phyloP scores from a whole-genome alignment of 768 basidiomycete species.

The Asterophora lycoperdoides region DNA sequence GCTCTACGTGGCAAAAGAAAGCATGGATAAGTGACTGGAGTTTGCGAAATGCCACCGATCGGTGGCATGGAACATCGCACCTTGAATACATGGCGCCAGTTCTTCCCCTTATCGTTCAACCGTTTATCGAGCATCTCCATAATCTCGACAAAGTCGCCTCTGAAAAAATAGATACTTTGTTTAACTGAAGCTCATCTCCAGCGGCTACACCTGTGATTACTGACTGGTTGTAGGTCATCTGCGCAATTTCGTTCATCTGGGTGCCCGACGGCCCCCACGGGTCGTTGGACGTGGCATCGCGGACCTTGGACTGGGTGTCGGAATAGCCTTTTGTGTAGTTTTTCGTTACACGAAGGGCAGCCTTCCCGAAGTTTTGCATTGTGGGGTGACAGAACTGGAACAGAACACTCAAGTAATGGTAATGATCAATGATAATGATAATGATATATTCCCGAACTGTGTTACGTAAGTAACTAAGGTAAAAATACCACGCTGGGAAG shows the following conservation, averaged over 20 bases:
- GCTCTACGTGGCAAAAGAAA: conserved; percentile 41
- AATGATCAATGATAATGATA: no score
- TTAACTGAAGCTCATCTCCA: conserved; percentile 1
- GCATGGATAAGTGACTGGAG: neutral
- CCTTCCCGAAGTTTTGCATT: conserved; percentile 82
- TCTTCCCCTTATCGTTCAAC: conserved; percentile 98
- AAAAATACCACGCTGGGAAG: no score
- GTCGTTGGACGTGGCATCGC: conserved; percentile 96
- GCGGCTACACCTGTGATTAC: conserved; percentile 25
- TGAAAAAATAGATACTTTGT: conserved; percentile 14
- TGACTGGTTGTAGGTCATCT: conserved; percentile 95
- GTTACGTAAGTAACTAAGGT: no score
- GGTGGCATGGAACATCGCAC: conserved; percentile 32
- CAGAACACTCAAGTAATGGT: no score
- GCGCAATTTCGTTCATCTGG: conserved; percentile 99
- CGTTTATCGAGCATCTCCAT: conserved; percentile 99
- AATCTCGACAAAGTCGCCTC: conserved; percentile 97
- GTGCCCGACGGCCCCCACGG: conserved; percentile 97
- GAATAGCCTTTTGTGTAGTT: conserved; percentile 97
- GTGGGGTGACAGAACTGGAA: no score
- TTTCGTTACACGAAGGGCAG: conserved; percentile 83
- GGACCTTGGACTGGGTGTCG: conserved; percentile 90
- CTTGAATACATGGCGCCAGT: conserved; percentile 99
- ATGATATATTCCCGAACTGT: no score
- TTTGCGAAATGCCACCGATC: neutral